Evolutionary conservation across 495 filamentous ascomycete genomes (phyloP), one percentile per base, ranked within the genome.

Genomic region (Xylaria scruposa): DNA sequence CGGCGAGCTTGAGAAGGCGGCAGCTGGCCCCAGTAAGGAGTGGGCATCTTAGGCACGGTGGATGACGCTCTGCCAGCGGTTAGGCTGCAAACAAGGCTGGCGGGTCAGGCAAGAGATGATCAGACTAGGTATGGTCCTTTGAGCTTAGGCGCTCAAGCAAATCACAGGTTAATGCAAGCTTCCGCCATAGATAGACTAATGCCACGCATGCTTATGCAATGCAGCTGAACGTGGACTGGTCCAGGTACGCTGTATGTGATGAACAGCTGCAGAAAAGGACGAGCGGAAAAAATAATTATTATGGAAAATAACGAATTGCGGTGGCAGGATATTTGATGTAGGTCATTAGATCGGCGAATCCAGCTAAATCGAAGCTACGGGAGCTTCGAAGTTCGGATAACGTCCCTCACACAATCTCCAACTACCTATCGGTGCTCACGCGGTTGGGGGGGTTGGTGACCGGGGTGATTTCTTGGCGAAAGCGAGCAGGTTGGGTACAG

Each of bases 151-250:
- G 75, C 68, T 78, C 72, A 71, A 69, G 49, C 42, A 40, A 68
- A 40, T 72, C 62, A 63, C 19, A 67, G 51, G 68, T 63, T 64
- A 33, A 74, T 81, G 80, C 80, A 79, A 73, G 77, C 68, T 70
- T 70, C 78, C 78, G 78, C 73, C 76, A 74, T 75, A 78, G 70
- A 70, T 66, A 72, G 76, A 75, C 84, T 82, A 85, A 85, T 86
- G 78, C 77, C 74, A 72, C 76, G 77, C 75, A 81, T 79, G 83
- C 83, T 84, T 81, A 86, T 85, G 81, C 80, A 75, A 76, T 71
- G 70, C 70, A 47, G 60, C 61, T 40, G 59, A 33, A 47, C 49
- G 33, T 46, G 64, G 60, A 36, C 44, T 44, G 47, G 59, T 26
- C 51, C 51, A 70, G 46, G 59, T 13, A 29, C 58, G 19, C 46